A percentile compares a stretch with the other conserved stretches of the same genome.
phyloP scores from a whole-genome alignment of 257 asterid genomes.

The Ligustrum vulgare region DNA sequence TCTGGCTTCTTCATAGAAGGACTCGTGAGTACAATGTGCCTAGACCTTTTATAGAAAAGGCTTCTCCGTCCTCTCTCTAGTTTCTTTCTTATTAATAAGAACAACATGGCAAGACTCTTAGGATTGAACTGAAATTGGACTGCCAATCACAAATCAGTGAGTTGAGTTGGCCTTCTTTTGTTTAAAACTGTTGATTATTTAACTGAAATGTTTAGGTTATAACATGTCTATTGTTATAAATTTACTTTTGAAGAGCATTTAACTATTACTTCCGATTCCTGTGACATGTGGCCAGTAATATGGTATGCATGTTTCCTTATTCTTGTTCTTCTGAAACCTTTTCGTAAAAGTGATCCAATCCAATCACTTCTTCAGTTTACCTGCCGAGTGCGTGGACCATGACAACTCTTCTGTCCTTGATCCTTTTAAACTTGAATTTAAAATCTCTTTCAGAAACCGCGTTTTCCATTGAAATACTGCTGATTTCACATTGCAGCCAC shows the following conservation, averaged over 20 bases:
- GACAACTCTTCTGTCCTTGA: neutral
- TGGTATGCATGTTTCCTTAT: neutral
- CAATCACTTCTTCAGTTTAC: neutral
- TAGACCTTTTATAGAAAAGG: neutral
- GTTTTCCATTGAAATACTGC: neutral
- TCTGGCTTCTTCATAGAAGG: neutral
- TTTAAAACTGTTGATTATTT: neutral
- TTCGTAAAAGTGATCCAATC: neutral
- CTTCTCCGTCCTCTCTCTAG: neutral
- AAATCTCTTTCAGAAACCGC: neutral
- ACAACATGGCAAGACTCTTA: neutral
- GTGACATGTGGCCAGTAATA: neutral
- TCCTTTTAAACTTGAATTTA: neutral
- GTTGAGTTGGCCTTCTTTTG: neutral
- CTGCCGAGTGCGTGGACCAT: neutral
- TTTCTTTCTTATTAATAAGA: neutral
- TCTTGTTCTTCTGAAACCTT: neutral
- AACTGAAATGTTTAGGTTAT: neutral
- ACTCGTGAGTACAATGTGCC: neutral
- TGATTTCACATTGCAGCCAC: slow-evolving; percentile 34
- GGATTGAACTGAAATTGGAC: neutral
- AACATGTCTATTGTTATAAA: neutral
- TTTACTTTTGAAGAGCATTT: neutral
- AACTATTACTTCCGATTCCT: neutral
- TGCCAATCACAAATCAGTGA: neutral